phyloP scores from a whole-genome alignment of 2,329 filamentous ascomycete species.

The Chrysoporthe cubensis region DNA sequence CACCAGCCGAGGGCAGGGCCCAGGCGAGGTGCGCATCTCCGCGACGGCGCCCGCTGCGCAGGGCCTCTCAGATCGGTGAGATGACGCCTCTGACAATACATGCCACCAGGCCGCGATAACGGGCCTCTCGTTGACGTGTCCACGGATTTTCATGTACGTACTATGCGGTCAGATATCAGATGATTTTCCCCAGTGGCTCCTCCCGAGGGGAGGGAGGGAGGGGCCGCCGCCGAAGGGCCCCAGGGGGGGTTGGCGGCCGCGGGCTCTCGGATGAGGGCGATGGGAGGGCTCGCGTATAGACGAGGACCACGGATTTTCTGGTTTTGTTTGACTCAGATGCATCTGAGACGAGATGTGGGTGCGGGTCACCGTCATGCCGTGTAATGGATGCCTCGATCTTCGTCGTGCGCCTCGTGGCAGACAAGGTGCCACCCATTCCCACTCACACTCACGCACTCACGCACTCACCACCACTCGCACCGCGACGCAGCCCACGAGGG shows the following conservation, averaged over 20 bases:
- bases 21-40: conserved; percentile 5
- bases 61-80: conserved; percentile 5
- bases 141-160: conserved; percentile 26
- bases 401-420: conserved; percentile 27
- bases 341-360: conserved; percentile 25
- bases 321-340: conserved; percentile 26
- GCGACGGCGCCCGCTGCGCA: conserved; percentile 1
- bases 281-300: background rate
- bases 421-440: conserved; percentile 9
- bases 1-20: no score
- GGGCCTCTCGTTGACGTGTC: conserved; percentile 30
- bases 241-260: background rate
- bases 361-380: conserved; percentile 16
- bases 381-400: conserved; percentile 21
- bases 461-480: background rate
- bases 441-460: background rate
- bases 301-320: conserved; percentile 3
- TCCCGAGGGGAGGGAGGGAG: conserved; percentile 22
- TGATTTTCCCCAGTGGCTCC: conserved; percentile 23
- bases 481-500: background rate
- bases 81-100: conserved; percentile 18
- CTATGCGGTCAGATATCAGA: conserved; percentile 30
- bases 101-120: conserved; percentile 27
- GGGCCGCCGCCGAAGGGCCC: background rate
- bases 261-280: background rate